phyloP scores from a whole-genome alignment of 2,329 filamentous ascomycete genomes.

The Clonostachys rhizophaga region DNA sequence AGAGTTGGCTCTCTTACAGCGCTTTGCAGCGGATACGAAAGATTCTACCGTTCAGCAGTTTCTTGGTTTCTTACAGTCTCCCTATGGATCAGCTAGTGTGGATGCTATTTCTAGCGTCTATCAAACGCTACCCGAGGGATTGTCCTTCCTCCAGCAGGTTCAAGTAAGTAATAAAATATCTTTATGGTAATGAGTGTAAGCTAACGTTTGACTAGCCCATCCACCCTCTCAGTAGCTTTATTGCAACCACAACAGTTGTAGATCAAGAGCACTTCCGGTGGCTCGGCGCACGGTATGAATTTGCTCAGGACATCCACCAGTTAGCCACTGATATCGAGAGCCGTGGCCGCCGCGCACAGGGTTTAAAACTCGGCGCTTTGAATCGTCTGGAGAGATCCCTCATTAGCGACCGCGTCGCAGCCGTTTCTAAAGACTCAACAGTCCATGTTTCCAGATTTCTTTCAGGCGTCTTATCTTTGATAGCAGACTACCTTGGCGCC shows the following conservation, averaged over 20 bases:
- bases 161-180: background rate
- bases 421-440: constrained; percentile 58
- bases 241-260: constrained; percentile 41
- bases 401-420: constrained; percentile 46
- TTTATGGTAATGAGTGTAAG: too few species aligned
- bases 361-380: constrained; percentile 45
- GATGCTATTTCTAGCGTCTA: constrained; percentile 28
- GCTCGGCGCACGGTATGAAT: constrained; percentile 48
- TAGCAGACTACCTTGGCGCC: constrained; percentile 37
- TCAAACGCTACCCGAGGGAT: background rate
- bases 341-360: constrained; percentile 34
- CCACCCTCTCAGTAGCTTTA: constrained; percentile 55
- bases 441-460: constrained; percentile 48
- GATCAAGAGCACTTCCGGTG: constrained; percentile 31
- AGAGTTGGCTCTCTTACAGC: constrained; percentile 31
- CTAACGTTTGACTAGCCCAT: constrained; percentile 34
- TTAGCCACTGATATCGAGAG: constrained; percentile 34
- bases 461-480: constrained; percentile 27
- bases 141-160: background rate
- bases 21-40: background rate
- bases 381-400: constrained; percentile 58
- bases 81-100: constrained; percentile 17
- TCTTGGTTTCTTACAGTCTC: constrained; percentile 22
- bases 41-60: constrained; percentile 11
- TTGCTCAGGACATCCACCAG: constrained; percentile 35